These are phyloP conservation scores for Wickerhamiella domercqiae DNA, from an alignment of 805 yeast species.

Conservation along the genomic window DNA sequence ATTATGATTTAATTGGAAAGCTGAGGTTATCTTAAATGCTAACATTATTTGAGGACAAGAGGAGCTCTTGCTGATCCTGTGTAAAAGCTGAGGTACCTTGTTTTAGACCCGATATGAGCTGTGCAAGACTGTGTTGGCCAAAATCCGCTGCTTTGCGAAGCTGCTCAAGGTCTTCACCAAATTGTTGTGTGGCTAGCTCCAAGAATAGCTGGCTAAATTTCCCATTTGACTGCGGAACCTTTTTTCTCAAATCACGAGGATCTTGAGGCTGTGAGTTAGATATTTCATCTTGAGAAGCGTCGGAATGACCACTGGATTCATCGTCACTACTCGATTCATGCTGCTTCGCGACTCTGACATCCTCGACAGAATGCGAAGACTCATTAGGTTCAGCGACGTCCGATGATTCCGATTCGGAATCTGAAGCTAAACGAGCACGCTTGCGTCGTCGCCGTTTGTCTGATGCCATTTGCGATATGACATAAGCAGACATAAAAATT, in stretches of 20 bases:
- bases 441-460: conserved; percentile 18
- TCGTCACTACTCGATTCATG: no score
- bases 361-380: neutral
- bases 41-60: neutral
- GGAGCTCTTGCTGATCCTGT: conserved; percentile 18
- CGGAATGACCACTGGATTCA: no score
- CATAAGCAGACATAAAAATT: no score
- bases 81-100: conserved; percentile 26
- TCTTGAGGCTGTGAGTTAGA: neutral
- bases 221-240: conserved; percentile 9
- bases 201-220: conserved; percentile 29
- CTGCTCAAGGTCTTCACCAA: conserved; percentile 30
- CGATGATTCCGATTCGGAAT: conserved; percentile 1
- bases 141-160: conserved; percentile 33
- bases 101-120: conserved; percentile 25
- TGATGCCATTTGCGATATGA: no score
- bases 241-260: conserved; percentile 15
- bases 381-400: neutral
- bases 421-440: conserved; percentile 20
- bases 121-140: conserved; percentile 20
- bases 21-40: neutral
- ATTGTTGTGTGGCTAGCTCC: conserved; percentile 30
- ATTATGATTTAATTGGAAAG: neutral
- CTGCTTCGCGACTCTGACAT: neutral
- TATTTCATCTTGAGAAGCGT: conserved; percentile 1